Conservation (phyloP, 257 asterid species). For the Coffea eugenioides region DNA sequence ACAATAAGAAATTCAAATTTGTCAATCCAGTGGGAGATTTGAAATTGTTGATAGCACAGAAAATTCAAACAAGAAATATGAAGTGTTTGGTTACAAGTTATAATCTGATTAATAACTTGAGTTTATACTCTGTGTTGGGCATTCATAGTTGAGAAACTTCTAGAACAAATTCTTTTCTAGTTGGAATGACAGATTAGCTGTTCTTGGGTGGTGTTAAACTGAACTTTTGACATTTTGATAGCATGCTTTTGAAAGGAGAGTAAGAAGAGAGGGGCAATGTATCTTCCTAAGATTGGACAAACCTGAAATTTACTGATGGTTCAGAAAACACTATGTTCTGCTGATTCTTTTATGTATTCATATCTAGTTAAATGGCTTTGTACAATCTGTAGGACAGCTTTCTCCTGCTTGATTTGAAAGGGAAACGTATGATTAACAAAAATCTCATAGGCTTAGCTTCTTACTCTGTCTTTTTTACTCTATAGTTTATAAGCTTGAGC, state of each 20-base stretch:
- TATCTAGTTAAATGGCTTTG: not conserved
- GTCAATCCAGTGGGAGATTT: not conserved
- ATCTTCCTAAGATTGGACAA: not conserved
- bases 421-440: not conserved
- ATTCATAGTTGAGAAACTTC: not conserved
- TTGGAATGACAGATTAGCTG: not conserved
- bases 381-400: too few species aligned
- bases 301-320: not conserved
- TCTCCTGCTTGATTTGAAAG: not conserved
- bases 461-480: not conserved
- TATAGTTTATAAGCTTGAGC: not conserved
- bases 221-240: not conserved
- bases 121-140: not conserved
- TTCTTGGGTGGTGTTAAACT: not conserved
- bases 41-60: not conserved
- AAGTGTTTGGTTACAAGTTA: not conserved
- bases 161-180: not conserved
- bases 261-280: not conserved
- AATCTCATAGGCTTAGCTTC: not conserved
- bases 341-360: not conserved
- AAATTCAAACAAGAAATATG: not conserved
- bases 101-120: not conserved
- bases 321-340: not conserved
- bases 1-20: not conserved
- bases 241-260: not conserved